Conservation (phyloP, 106 monocot genomes). For the Allium cepa region DNA sequence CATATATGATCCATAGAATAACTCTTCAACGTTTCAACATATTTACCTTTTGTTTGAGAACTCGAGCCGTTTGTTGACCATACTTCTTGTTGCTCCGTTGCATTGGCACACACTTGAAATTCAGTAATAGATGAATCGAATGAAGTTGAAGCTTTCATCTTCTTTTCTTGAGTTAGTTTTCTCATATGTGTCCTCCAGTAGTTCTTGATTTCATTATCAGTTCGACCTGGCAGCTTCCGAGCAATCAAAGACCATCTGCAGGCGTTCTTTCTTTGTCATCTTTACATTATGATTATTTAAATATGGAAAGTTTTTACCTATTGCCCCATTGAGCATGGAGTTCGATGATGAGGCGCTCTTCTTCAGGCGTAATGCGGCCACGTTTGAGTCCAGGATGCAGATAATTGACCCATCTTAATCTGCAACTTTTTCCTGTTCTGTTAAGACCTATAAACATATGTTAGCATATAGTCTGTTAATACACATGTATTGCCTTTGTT, state of each 20-base stretch:
- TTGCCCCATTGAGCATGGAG: conserved; percentile 75
- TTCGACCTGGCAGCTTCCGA: conserved; percentile 59
- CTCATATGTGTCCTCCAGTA: conserved; percentile 89
- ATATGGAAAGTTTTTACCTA: conserved; percentile 23
- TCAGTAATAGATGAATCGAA: conserved; percentile 19
- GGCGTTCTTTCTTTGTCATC: neutral
- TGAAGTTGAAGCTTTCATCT: conserved; percentile 8
- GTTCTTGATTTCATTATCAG: conserved; percentile 86
- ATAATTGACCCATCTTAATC: conserved; percentile 54
- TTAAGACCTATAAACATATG: conserved; percentile 44
- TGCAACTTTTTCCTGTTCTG: conserved; percentile 83
- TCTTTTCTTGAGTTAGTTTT: conserved; percentile 71
- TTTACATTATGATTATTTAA: neutral
- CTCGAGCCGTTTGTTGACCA: neutral
- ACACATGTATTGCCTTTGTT: conserved; percentile 1
- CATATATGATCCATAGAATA: conserved; percentile 69
- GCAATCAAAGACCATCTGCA: conserved; percentile 76
- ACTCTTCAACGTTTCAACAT: conserved; percentile 18
- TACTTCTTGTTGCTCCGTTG: neutral
- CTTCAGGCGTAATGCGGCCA: conserved; percentile 64
- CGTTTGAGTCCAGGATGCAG: conserved; percentile 75
- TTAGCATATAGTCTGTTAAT: conserved; percentile 6
- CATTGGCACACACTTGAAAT: neutral
- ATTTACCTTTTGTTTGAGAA: neutral
- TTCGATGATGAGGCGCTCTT: conserved; percentile 58